These are phyloP conservation scores for Xylaria digitata DNA, from an alignment of 2,329 filamentous ascomycete species.

Conservation along the genomic window DNA sequence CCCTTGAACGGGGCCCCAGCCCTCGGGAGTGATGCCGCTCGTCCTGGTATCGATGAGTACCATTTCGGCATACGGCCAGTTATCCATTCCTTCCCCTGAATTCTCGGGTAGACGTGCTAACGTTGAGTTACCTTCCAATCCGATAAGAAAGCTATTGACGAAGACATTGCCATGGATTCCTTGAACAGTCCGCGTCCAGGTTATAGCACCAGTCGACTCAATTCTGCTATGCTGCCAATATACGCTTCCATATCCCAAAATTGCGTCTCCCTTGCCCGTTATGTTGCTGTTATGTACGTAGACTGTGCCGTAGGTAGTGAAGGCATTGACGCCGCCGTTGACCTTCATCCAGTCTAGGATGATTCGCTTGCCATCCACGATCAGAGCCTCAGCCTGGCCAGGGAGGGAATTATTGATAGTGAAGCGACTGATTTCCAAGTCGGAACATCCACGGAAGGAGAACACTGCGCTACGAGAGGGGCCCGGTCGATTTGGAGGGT, in stretches of 20 bases:
- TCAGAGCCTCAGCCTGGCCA: slow-evolving; percentile 29
- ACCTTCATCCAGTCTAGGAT: slow-evolving; percentile 29
- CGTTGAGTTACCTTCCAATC: slow-evolving; percentile 22
- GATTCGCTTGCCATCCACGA: slow-evolving; percentile 23
- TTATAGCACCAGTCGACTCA: slow-evolving; percentile 28
- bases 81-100: slow-evolving; percentile 32
- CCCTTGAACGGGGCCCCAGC: slow-evolving; percentile 35
- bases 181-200: slow-evolving; percentile 35
- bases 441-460: slow-evolving; percentile 31
- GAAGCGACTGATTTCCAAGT: slow-evolving; percentile 31
- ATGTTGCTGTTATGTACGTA: slow-evolving; percentile 27
- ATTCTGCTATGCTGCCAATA: slow-evolving; percentile 30
- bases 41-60: slow-evolving; percentile 31
- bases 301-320: slow-evolving; percentile 33
- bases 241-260: slow-evolving; percentile 32
- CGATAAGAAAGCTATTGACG: slow-evolving; percentile 31
- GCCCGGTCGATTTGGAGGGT: slow-evolving; percentile 33
- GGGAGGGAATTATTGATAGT: slow-evolving; percentile 32
- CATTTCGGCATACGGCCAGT: slow-evolving; percentile 37
- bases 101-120: slow-evolving; percentile 34
- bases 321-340: slow-evolving; percentile 29
- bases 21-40: slow-evolving; percentile 23
- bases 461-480: slow-evolving; percentile 31
- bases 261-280: slow-evolving; percentile 29
- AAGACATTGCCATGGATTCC: slow-evolving; percentile 35